Conservation (phyloP, 345 rosid species). For the Rhodomyrtus tomentosa region DNA sequence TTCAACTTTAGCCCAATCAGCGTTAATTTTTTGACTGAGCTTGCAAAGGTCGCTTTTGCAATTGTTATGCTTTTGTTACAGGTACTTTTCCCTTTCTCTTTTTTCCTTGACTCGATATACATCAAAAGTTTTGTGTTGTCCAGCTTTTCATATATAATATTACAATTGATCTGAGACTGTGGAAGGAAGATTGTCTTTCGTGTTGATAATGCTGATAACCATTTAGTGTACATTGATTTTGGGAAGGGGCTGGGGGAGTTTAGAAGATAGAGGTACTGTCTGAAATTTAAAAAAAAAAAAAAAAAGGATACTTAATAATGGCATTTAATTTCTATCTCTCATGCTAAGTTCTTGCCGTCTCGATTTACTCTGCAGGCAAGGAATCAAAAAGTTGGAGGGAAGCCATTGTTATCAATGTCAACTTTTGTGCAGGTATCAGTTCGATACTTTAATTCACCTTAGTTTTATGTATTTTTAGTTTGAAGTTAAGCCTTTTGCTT, state of each 20-base stretch:
- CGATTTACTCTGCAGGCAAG: slow-evolving; percentile 15
- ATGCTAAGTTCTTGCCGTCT: neutral
- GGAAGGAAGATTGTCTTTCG: neutral
- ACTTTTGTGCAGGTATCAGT: slow-evolving; percentile 39
- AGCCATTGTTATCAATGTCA: slow-evolving; percentile 44
- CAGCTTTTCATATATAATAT: neutral
- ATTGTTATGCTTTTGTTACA: slow-evolving; percentile 58
- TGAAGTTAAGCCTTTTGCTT: neutral
- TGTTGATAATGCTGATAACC: neutral
- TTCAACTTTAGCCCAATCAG: slow-evolving; percentile 70
- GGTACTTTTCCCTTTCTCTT: slow-evolving; percentile 14
- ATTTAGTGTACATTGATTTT: neutral
- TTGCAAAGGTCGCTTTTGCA: slow-evolving; percentile 58
- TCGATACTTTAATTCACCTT: neutral
- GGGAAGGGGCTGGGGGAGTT: neutral
- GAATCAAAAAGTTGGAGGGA: slow-evolving; percentile 47
- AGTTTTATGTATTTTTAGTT: neutral
- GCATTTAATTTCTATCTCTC: neutral
- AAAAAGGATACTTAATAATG: neutral
- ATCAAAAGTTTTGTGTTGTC: neutral
- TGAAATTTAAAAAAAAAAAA: neutral
- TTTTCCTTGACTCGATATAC: neutral
- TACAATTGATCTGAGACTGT: neutral
- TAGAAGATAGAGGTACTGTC: neutral
- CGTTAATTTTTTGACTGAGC: slow-evolving; percentile 73